Evolutionary conservation across 2,329 filamentous ascomycete species (phyloP), one percentile per base, ranked within the genome.

Genomic region (Polychaeton citri): DNA sequence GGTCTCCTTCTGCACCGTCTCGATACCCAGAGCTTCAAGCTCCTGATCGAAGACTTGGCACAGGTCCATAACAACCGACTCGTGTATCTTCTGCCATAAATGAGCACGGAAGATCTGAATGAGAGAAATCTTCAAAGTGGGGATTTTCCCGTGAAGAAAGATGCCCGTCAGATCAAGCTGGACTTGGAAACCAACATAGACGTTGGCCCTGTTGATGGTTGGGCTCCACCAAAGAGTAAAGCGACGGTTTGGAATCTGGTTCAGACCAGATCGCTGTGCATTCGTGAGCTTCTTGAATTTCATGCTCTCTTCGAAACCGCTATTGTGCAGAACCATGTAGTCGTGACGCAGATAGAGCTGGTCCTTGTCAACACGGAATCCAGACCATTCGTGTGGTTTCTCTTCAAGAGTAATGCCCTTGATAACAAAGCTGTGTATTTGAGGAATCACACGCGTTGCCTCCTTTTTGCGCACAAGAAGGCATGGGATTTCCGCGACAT

Each of bases 11-110:
- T 37, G 35, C 4, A 96, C 90, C 2, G 86, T 92, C 61, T 98
- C 90, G 39, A 98, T 95, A 21, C 87, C 87, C 3, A 98, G 69
- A 20, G 90, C 86, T 59, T 98, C 90, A 30, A 98, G 66, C 57
- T 98, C 90, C 54, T 96, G 88, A 48, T 98, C 90, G 49, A 98
- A 94, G 10, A 98, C 90, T 57, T 98, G 92, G 50, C 90, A 96
- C 53, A 98, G 62, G 69, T 98, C 90, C 90, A 98, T 98, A 21
- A 95, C 88, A 0, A 96, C 87, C 1, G 83, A 92, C 61, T 98
- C 90, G 61, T 98, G 92, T 32, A 98, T 96, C 70, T 98, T 98
- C 60, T 98, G 90, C 90, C 90, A 98, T 68, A 98, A 78, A 74
- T 98, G 90, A 35, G 92, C 90, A 57, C 90, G 80, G 82, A 98